Conservation (phyloP, 228 moss, liverwort and hornwort species). For the Sphagnum magellanicum region DNA sequence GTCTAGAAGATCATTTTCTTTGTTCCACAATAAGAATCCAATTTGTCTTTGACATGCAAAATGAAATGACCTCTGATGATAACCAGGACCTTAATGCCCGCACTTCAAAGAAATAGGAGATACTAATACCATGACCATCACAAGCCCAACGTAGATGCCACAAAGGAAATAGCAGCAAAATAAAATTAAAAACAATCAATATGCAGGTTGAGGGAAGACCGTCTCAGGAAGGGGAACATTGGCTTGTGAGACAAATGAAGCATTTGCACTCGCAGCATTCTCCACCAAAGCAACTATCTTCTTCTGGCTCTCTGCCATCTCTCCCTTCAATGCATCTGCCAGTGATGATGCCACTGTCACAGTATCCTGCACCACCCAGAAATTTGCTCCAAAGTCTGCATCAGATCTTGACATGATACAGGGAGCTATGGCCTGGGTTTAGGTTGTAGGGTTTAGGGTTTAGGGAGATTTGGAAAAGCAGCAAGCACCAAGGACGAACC, state of each 20-base stretch:
- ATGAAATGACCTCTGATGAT: background rate
- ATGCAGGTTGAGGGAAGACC: slow-evolving; percentile 12
- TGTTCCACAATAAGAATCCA: too few relatives aligned
- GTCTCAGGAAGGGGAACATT: slow-evolving; percentile 50
- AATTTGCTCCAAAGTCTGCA: too few relatives aligned
- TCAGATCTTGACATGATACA: background rate
- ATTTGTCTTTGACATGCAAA: too few relatives aligned
- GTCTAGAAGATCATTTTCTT: background rate
- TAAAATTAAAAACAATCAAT: background rate
- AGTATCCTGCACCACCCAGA: slow-evolving; percentile 30
- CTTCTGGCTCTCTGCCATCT: slow-evolving; percentile 44
- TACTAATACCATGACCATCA: background rate
- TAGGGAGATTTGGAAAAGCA: background rate
- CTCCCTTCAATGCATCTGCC: slow-evolving; percentile 39
- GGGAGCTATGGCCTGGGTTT: background rate
- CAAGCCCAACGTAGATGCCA: background rate
- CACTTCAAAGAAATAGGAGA: background rate
- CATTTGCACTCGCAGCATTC: slow-evolving; percentile 37
- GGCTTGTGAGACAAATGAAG: slow-evolving; percentile 34
- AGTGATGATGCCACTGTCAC: slow-evolving; percentile 43
- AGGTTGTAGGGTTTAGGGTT: background rate
- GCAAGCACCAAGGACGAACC: slow-evolving; percentile 14
- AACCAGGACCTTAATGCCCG: background rate
- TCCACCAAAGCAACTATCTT: slow-evolving; percentile 49
- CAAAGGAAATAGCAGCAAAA: background rate